Base-by-base conservation (phyloP, 306 rosid species). In the Phaseolus lunatus region DNA sequence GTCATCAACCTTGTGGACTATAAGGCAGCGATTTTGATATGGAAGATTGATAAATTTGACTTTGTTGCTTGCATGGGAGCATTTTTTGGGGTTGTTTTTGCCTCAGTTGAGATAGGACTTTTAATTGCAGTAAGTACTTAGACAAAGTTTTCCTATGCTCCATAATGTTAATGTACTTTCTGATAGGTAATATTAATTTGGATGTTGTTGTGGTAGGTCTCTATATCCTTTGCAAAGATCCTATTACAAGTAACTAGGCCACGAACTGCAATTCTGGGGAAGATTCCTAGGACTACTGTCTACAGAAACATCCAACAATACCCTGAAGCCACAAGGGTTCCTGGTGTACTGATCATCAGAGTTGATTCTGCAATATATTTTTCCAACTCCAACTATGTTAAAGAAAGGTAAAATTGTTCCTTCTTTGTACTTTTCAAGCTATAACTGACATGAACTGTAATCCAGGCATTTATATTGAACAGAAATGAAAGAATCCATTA, bases 41-140 rank as follows among this genome's bases (percentile, higher is more conserved):
- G 97, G 95, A 94, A 94, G 88, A 84, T 94, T 29, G 98, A 94
- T 80, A 94, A 94, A 77, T 94, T 92, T 69, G 98, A 94, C 70
- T 92, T 94, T 53, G 83, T 92, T 47, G 98, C 98, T 62, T 94
- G 98, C 90, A 81, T 92, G 88, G 98, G 98, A 88, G 98, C 98
- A 77, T 92, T 94, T 81, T 87, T 94, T 31, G 98, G 98, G 13
- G 98, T 94, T 9, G 85, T 94, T 72, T 94, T 94, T 68, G 77
- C 33, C 29, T 86, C 92, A 1, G 98, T 94, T 45, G 98, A 94
- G 87, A 92, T 85, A 1, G 98, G 98, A 69, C 97, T 94, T 78
- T 65, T 94, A 80, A 92, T 94, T 57, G 97, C 98, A 8, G 98
- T 94, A 89, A 80, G 83, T 73, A 69, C 67, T 15, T 1, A 57